phyloP scores from a whole-genome alignment of 768 basidiomycete genomes.

The Russula abietina region DNA sequence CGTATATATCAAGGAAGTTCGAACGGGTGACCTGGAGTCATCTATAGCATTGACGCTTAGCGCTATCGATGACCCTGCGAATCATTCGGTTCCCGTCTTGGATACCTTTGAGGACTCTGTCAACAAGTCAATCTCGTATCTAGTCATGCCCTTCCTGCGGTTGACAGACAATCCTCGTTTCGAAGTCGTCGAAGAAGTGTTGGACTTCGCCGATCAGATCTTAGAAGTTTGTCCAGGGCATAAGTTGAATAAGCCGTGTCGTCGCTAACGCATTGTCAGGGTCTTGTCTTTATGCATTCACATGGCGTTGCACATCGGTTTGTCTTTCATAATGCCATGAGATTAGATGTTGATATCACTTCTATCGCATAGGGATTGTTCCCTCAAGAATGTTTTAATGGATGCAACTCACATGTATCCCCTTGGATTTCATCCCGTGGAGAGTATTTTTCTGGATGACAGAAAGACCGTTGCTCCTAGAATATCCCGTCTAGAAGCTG shows the following conservation, averaged over 20 bases:
- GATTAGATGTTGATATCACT: neutral
- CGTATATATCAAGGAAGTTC: too few relatives aligned
- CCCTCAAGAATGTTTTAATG: too few relatives aligned
- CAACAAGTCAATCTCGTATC: constrained; percentile 9
- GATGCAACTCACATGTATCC: too few relatives aligned
- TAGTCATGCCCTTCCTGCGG: too few relatives aligned
- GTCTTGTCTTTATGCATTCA: too few relatives aligned
- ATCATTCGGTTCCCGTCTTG: constrained; percentile 14
- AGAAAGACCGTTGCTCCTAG: neutral
- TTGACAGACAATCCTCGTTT: too few relatives aligned
- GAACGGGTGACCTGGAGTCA: constrained; percentile 20
- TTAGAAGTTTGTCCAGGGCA: constrained; percentile 4
- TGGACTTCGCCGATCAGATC: constrained; percentile 20
- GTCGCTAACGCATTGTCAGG: too few relatives aligned
- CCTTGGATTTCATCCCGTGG: constrained; percentile 20
- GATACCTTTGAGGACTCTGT: constrained; percentile 9
- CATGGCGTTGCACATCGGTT: too few relatives aligned
- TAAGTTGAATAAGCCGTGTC: neutral
- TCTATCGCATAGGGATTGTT: neutral
- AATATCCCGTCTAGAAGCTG: too few relatives aligned
- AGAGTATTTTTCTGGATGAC: neutral
- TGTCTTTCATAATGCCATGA: neutral
- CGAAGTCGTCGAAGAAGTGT: constrained; percentile 10
- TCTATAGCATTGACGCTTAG: constrained; percentile 20
- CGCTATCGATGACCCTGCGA: neutral